Percentiles rank a stretch among this genome's conserved stretches.
These are phyloP conservation scores for Saturnispora sanitii DNA, from an alignment of 805 yeast genomes.

Conservation along the genomic window DNA sequence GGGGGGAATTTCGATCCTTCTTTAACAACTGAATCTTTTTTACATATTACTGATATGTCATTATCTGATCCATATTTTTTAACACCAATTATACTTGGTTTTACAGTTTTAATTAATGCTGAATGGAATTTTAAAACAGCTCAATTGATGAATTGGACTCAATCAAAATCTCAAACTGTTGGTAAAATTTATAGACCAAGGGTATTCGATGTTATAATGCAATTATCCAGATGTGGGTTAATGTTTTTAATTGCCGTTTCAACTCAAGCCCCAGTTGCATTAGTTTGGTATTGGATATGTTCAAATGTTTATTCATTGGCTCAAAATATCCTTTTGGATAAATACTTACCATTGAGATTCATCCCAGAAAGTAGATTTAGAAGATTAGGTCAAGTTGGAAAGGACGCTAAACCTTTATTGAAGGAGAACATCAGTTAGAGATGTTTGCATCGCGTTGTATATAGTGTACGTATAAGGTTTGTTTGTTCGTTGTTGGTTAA, in stretches of 20 bases:
- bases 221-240: conserved; percentile 62
- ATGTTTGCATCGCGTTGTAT: too few species aligned
- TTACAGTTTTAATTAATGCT: conserved; percentile 61
- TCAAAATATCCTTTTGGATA: conserved; percentile 68
- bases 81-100: conserved; percentile 65
- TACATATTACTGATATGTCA: conserved; percentile 54
- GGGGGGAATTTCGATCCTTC: conserved; percentile 37
- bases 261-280: conserved; percentile 76
- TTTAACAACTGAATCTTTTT: conserved; percentile 43
- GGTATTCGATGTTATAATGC: conserved; percentile 53
- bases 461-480: not conserved
- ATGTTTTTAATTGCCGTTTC: conserved; percentile 76
- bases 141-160: conserved; percentile 36
- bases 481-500: not conserved
- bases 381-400: conserved; percentile 8
- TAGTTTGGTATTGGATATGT: conserved; percentile 83
- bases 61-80: conserved; percentile 50
- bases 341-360: conserved; percentile 47
- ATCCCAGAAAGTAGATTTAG: conserved; percentile 32
- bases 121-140: conserved; percentile 74
- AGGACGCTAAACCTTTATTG: conserved; percentile 4
- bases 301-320: conserved; percentile 68
- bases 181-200: conserved; percentile 35
- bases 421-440: not conserved
- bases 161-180: conserved; percentile 20